phyloP scores from a whole-genome alignment of 345 rosid genomes.

The Rhizophora apiculata region DNA sequence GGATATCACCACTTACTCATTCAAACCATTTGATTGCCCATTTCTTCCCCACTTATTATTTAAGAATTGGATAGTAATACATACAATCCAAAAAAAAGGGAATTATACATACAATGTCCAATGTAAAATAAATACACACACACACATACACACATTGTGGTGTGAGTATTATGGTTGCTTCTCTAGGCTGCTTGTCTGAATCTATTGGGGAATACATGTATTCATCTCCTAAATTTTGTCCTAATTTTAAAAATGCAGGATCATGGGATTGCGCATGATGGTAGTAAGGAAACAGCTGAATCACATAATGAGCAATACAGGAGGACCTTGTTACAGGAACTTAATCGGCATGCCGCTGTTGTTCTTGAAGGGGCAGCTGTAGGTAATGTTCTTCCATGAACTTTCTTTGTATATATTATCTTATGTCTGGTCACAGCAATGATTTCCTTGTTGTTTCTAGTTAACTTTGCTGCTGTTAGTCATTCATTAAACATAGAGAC shows the following conservation, averaged over 20 bases:
- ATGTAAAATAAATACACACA: not conserved
- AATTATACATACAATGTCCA: too few species aligned
- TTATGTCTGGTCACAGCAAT: not conserved
- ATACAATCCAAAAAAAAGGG: too few species aligned
- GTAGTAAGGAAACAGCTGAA: constrained; percentile 52
- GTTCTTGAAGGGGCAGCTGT: constrained; percentile 83
- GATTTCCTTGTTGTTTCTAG: not conserved
- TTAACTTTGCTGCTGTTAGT: not conserved
- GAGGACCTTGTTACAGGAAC: constrained; percentile 74
- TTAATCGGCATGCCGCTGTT: constrained; percentile 87
- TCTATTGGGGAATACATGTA: not conserved
- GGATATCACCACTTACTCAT: constrained; percentile 4
- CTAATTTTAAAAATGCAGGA: constrained; percentile 42
- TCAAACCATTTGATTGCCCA: too few species aligned
- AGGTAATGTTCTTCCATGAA: constrained; percentile 36
- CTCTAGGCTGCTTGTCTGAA: constrained; percentile 3
- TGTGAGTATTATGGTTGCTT: not conserved
- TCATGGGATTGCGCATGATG: constrained; percentile 76
- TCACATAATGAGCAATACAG: constrained; percentile 47
- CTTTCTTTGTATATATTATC: not conserved
- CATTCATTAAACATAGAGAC: not conserved
- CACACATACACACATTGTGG: not conserved
- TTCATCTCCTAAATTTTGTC: constrained; percentile 6
- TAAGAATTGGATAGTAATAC: too few species aligned
- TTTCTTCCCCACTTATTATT: too few species aligned